phyloP scores from a whole-genome alignment of 73 alveolate species.

The Urostyla sp. region DNA sequence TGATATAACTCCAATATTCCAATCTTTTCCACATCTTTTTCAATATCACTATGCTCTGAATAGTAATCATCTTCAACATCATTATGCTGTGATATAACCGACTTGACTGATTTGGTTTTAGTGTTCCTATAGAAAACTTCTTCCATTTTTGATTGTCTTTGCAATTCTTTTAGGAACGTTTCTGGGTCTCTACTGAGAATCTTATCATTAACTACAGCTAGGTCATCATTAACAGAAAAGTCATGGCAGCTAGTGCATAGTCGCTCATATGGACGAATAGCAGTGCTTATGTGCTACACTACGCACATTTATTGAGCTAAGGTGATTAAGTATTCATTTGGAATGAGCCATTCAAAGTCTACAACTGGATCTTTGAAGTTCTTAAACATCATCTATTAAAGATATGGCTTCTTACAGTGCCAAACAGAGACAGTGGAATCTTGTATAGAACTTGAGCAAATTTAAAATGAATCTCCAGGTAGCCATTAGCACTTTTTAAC shows the following conservation, averaged over 20 bases:
- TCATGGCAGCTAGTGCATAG: conserved; percentile 20
- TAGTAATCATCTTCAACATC: too few relatives aligned
- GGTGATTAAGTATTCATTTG: conserved; percentile 30
- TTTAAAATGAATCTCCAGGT: conserved; percentile 2
- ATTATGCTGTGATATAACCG: too few relatives aligned
- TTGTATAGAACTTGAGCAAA: conserved; percentile 9
- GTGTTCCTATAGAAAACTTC: background rate
- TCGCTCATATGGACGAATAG: conserved; percentile 41
- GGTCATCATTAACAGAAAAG: background rate
- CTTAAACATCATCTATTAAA: background rate
- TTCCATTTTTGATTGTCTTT: conserved; percentile 1
- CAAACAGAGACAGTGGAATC: conserved; percentile 22
- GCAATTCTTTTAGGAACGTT: background rate
- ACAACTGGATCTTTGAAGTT: conserved; percentile 19
- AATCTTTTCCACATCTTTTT: too few relatives aligned
- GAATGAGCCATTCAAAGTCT: conserved; percentile 52
- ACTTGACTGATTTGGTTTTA: too few relatives aligned
- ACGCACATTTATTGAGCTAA: background rate
- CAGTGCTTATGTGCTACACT: conserved; percentile 8
- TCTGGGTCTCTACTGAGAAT: conserved; percentile 30
- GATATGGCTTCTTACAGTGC: conserved; percentile 51
- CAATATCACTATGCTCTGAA: too few relatives aligned
- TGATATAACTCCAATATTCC: too few relatives aligned
- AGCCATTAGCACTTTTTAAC: conserved; percentile 27
- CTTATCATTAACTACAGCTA: conserved; percentile 25